phyloP scores from a whole-genome alignment of 2,329 filamentous ascomycete genomes.

The Fusarium sp. region DNA sequence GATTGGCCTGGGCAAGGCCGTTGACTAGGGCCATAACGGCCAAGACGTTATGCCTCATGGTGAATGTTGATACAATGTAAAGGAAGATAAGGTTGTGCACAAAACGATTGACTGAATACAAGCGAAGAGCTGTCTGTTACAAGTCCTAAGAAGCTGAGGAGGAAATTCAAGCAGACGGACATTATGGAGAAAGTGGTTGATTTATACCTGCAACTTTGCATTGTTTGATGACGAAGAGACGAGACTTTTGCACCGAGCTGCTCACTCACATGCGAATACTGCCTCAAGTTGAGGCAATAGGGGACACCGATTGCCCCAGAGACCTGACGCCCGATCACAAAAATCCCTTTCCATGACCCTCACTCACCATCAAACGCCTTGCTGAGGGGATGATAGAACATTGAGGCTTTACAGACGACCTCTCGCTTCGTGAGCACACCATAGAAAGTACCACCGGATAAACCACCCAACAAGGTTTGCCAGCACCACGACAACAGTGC shows the following conservation, averaged over 20 bases:
- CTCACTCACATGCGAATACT: conserved; percentile 15
- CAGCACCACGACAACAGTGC: background rate
- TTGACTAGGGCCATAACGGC: conserved; percentile 41
- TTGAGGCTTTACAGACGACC: conserved; percentile 20
- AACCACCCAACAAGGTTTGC: conserved; percentile 1
- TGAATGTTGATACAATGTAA: conserved; percentile 6
- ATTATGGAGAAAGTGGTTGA: conserved; percentile 5
- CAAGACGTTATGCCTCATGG: conserved; percentile 43
- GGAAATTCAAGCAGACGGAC: background rate
- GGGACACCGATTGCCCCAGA: conserved; percentile 10
- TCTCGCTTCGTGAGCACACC: background rate
- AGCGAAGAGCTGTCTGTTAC: conserved; percentile 8
- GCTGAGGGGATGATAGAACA: background rate
- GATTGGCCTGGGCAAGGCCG: conserved; percentile 39
- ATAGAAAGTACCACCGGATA: background rate
- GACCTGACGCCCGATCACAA: background rate
- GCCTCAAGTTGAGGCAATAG: background rate
- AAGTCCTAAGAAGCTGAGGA: conserved; percentile 19
- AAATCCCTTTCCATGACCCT: background rate
- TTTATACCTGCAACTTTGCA: conserved; percentile 28
- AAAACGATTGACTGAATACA: conserved; percentile 24
- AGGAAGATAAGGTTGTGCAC: background rate
- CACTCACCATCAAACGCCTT: conserved; percentile 4
- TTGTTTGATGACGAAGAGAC: background rate
- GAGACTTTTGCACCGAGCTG: conserved; percentile 1